Percentiles rank a stretch among this genome's conserved stretches.
These are phyloP conservation scores for Exophiala sp. DNA, from an alignment of 2,329 filamentous ascomycete genomes.

Conservation along the genomic window DNA sequence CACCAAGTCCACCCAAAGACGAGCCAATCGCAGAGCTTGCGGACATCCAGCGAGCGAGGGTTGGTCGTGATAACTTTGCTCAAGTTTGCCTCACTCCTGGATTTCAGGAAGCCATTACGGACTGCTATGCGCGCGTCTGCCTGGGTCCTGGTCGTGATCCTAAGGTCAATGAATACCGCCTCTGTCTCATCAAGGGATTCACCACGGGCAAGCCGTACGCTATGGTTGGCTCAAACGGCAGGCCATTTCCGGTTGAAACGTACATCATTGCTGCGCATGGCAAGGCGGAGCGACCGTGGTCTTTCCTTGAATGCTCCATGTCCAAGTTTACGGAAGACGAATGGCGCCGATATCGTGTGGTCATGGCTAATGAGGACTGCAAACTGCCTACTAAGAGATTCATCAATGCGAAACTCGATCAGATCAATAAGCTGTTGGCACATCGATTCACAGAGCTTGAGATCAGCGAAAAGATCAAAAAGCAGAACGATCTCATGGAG, in stretches of 20 bases:
- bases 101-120: constrained; percentile 76
- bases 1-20: constrained; percentile 55
- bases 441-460: constrained; percentile 80
- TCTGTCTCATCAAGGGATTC: constrained; percentile 89
- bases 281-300: constrained; percentile 77
- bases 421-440: constrained; percentile 75
- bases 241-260: constrained; percentile 76
- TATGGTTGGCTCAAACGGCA: constrained; percentile 69
- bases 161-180: constrained; percentile 75
- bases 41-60: constrained; percentile 79
- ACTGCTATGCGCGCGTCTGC: constrained; percentile 81
- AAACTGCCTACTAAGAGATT: constrained; percentile 69
- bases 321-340: constrained; percentile 79
- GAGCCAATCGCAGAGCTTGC: constrained; percentile 67
- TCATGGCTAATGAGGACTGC: constrained; percentile 68
- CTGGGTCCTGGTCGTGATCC: constrained; percentile 73
- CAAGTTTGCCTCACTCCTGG: constrained; percentile 90
- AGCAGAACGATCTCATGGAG: constrained; percentile 64
- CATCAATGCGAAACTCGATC: constrained; percentile 68
- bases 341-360: constrained; percentile 74
- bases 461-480: constrained; percentile 72
- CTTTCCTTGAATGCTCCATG: constrained; percentile 88
- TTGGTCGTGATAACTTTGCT: constrained; percentile 82
- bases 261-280: constrained; percentile 81
- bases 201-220: constrained; percentile 76